Evolutionary conservation across 2,329 filamentous ascomycete species (phyloP), one percentile per base, ranked within the genome.

Genomic region (Scortechinia acanthostroma): DNA sequence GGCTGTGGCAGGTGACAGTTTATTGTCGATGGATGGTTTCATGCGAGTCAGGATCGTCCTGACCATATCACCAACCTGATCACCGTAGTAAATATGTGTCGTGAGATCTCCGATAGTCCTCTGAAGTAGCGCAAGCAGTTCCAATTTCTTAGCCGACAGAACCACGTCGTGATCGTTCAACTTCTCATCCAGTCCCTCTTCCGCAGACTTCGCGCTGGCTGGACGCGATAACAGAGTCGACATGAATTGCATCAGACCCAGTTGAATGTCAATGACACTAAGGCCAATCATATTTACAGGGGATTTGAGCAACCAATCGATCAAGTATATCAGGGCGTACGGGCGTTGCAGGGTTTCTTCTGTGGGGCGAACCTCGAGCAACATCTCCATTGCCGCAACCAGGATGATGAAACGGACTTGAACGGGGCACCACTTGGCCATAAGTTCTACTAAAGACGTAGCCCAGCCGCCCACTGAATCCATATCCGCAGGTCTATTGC

Each of bases 21-120:
- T n/a, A 42, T 30, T n/a, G 22, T 30, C 61, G 57, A 15, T 59
- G 49, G 70, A 67, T 2, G 90, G 88, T 61, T 87, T 93, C 22
- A 97, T 72, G 17, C 89, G 83, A 22, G 77, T 68, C 15, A 97
- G 68, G 40, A 97, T 83, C 1, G 88, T 81, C 17, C 82, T 77
- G 44, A 96, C 81, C 89, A 97, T 96, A 62, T 98, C 93, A 1
- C 87, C 83, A 46, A 97, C 88, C 62, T 98, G 93, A 54, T 97
- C 91, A 2, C 88, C 88, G 60, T 98, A 98, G 68, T 98, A 98
- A 22, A 96, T 83, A 58, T 98, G 93, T 1, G 88, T 95, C 2
- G 91, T 90, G 21, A 98, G 70, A 58, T 91, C 81, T n/a, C 89
- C 89, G 49, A 96, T 90, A 63, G 88, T 95, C 52, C 78, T 74